Evolutionary conservation across 208 protist genomes (phyloP).

Genomic region (Borovskyia barvae): DNA sequence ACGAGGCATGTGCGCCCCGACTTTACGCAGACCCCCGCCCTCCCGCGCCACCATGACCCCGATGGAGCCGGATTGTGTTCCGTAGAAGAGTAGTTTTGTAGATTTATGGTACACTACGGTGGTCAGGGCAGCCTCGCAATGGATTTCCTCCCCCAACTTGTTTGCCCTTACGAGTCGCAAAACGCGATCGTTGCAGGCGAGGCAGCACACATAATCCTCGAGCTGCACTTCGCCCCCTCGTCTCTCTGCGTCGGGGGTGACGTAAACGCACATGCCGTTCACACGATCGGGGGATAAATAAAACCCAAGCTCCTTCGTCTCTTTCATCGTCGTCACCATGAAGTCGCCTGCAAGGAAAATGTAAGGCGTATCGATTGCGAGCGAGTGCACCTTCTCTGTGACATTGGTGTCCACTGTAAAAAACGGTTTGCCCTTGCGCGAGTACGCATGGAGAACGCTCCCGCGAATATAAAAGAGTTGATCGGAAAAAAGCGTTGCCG

Average conservation of each 20-base stretch:
- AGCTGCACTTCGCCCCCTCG: constrained; percentile 21
- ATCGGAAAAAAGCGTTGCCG: constrained; percentile 66
- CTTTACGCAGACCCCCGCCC: constrained; percentile 27
- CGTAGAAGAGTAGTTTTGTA: constrained; percentile 60
- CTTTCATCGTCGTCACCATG: constrained; percentile 75
- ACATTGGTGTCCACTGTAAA: constrained; percentile 84
- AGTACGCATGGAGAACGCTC: constrained; percentile 72
- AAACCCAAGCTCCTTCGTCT: constrained; percentile 80
- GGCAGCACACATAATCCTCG: constrained; percentile 63
- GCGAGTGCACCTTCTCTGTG: constrained; percentile 65
- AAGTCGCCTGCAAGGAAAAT: constrained; percentile 84
- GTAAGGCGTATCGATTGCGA: constrained; percentile 77
- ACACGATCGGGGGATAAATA: constrained; percentile 87
- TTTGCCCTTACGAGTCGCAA: constrained; percentile 66
- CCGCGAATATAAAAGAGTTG: constrained; percentile 83
- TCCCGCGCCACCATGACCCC: constrained; percentile 46
- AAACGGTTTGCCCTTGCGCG: constrained; percentile 79
- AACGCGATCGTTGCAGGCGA: constrained; percentile 82
- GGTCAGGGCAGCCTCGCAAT: constrained; percentile 73
- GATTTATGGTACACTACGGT: constrained; percentile 34
- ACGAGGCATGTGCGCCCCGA: constrained; percentile 24
- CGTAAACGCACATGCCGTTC: constrained; percentile 55
- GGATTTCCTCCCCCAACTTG: constrained; percentile 56
- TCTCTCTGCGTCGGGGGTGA: background rate
- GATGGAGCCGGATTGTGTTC: constrained; percentile 73